Percentiles rank a stretch among this genome's conserved stretches.
phyloP scores from a whole-genome alignment of 116 monocot genomes.

The Phalaenopsis hybrid region DNA sequence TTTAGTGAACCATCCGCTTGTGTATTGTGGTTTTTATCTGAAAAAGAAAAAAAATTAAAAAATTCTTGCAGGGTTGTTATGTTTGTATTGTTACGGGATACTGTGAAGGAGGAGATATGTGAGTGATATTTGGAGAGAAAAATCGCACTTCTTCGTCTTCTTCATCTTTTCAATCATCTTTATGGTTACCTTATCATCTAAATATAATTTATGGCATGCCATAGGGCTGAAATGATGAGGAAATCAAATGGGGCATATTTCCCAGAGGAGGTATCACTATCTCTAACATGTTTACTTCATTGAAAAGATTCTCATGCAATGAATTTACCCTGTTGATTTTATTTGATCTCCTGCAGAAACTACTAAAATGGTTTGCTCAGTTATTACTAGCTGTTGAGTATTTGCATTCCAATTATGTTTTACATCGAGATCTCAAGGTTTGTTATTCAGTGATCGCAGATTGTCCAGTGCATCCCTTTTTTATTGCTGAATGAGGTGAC shows the following conservation, averaged over 20 bases:
- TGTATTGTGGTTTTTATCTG: neutral
- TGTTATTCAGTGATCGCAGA: neutral
- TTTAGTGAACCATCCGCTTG: neutral
- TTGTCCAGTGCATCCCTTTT: neutral
- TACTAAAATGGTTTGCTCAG: constrained; percentile 90
- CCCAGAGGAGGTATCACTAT: constrained; percentile 74
- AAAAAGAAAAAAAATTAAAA: too few relatives aligned
- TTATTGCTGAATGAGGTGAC: constrained; percentile 1
- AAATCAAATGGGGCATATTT: constrained; percentile 62
- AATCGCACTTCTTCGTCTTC: neutral
- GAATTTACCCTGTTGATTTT: too few relatives aligned
- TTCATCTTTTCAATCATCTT: neutral
- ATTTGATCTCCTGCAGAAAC: constrained; percentile 41
- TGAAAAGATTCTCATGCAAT: too few relatives aligned
- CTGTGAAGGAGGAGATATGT: constrained; percentile 99
- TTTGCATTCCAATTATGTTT: constrained; percentile 91
- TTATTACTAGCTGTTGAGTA: constrained; percentile 88
- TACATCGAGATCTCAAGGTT: constrained; percentile 96
- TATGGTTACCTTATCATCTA: neutral
- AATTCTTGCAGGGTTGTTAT: constrained; percentile 66
- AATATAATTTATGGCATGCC: constrained; percentile 11
- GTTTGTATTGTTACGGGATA: constrained; percentile 98
- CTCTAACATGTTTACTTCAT: too few relatives aligned
- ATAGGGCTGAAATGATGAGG: constrained; percentile 87
- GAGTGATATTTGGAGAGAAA: constrained; percentile 20